phyloP scores from a whole-genome alignment of 352 stramenopile genomes.

The Phytophthora pseudosyringae region DNA sequence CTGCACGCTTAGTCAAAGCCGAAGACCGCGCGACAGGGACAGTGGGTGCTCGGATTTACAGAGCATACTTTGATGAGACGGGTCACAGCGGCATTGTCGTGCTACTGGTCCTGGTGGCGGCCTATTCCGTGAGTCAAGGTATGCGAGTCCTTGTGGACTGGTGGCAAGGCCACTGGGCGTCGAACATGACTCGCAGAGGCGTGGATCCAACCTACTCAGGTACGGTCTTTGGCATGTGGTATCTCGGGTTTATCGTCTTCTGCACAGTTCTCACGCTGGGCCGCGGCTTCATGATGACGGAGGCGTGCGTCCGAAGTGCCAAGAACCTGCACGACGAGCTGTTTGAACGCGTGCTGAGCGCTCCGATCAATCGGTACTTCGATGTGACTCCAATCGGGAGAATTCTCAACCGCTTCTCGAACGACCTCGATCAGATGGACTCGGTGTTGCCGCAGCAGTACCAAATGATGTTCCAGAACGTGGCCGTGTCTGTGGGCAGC shows the following conservation, averaged over 20 bases:
- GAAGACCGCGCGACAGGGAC: slow-evolving; percentile 38
- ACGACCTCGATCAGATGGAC: slow-evolving; percentile 60
- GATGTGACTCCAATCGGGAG: slow-evolving; percentile 56
- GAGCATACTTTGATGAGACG: slow-evolving; percentile 45
- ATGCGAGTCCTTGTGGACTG: slow-evolving; percentile 39
- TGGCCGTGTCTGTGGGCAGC: slow-evolving; percentile 39
- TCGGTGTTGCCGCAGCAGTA: slow-evolving; percentile 47
- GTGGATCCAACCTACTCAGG: slow-evolving; percentile 44
- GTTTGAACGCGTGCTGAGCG: slow-evolving; percentile 47
- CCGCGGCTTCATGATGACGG: slow-evolving; percentile 34
- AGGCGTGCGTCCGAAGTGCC: slow-evolving; percentile 39
- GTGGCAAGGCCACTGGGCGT: slow-evolving; percentile 52
- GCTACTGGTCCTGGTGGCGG: slow-evolving; percentile 25
- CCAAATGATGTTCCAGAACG: slow-evolving; percentile 36
- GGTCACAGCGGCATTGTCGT: slow-evolving; percentile 35
- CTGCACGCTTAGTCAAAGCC: slow-evolving; percentile 17
- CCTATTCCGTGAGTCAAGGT: slow-evolving; percentile 24
- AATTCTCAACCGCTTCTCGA: slow-evolving; percentile 61
- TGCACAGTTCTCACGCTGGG: slow-evolving; percentile 31
- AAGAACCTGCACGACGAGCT: slow-evolving; percentile 40
- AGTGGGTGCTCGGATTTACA: slow-evolving; percentile 40
- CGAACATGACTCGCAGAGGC: slow-evolving; percentile 1
- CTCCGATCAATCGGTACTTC: slow-evolving; percentile 57
- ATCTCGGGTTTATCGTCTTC: slow-evolving; percentile 40
- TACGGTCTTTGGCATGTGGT: slow-evolving; percentile 42